These are phyloP conservation scores for Nothophaeocryptopus gaeumannii DNA, from an alignment of 2,329 filamentous ascomycete species.

Conservation along the genomic window DNA sequence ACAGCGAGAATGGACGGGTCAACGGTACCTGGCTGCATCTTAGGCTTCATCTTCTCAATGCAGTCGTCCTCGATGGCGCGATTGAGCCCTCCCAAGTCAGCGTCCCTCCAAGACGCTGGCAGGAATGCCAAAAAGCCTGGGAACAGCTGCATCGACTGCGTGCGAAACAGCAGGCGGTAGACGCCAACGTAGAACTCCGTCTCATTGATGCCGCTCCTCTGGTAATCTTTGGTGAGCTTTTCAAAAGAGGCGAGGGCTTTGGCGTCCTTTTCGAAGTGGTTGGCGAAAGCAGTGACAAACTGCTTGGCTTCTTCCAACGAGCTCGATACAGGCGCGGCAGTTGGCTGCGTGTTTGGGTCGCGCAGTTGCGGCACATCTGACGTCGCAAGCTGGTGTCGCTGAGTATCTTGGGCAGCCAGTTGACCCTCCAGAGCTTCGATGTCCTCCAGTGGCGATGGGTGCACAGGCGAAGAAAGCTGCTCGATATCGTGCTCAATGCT, in stretches of 20 bases:
- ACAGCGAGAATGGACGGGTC: neutral
- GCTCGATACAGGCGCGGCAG: too few relatives aligned
- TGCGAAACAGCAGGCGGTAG: conserved; percentile 17
- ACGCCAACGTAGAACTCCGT: conserved; percentile 19
- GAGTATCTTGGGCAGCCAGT: too few relatives aligned
- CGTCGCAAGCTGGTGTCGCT: too few relatives aligned
- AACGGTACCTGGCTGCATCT: neutral
- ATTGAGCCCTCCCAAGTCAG: conserved; percentile 17
- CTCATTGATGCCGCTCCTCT: conserved; percentile 10
- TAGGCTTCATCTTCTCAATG: neutral
- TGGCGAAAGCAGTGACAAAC: conserved; percentile 14
- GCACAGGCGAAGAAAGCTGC: too few relatives aligned
- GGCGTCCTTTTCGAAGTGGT: conserved; percentile 6
- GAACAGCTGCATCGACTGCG: conserved; percentile 11
- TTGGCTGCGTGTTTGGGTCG: too few relatives aligned
- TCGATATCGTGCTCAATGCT: too few relatives aligned
- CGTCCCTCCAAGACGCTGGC: conserved; percentile 14
- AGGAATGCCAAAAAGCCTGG: conserved; percentile 16
- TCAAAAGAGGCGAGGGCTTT: conserved; percentile 11
- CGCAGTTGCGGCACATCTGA: too few relatives aligned
- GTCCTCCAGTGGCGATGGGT: too few relatives aligned
- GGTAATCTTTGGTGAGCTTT: conserved; percentile 12
- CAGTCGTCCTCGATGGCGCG: neutral
- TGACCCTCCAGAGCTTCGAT: too few relatives aligned
- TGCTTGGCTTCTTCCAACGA: neutral